Percentiles rank a stretch among this genome's conserved stretches.
phyloP scores from a whole-genome alignment of 108 stramenopile species.

The Pseudonitzschia multiseries region DNA sequence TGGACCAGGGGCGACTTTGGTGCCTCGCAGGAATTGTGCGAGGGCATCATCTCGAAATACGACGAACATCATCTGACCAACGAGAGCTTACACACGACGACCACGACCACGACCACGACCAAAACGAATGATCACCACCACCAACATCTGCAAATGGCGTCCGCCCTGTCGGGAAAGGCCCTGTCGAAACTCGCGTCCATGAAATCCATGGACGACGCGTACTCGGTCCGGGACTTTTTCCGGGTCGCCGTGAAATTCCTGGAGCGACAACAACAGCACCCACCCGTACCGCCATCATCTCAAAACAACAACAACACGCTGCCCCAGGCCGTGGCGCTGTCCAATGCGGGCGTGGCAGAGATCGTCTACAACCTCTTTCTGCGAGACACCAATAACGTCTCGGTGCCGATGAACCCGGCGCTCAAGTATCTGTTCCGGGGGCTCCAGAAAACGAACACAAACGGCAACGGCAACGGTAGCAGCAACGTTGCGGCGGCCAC shows the following conservation, averaged over 20 bases:
- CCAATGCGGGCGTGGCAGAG: constrained; percentile 41
- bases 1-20: constrained; percentile 46
- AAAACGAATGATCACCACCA: too few relatives aligned
- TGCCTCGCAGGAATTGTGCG: constrained; percentile 28
- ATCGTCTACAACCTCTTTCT: constrained; percentile 34
- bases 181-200: constrained; percentile 31
- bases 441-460: constrained; percentile 15
- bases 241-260: constrained; percentile 34
- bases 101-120: too few relatives aligned
- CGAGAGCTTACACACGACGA: constrained; percentile 29
- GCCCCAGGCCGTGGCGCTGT: constrained; percentile 23
- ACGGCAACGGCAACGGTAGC: not conserved
- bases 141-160: constrained; percentile 40
- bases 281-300: constrained; percentile 15
- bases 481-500: constrained; percentile 7
- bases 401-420: constrained; percentile 44
- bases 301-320: constrained; percentile 14
- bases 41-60: constrained; percentile 27
- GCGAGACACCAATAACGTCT: constrained; percentile 40
- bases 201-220: constrained; percentile 42
- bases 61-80: constrained; percentile 28
- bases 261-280: too few relatives aligned
- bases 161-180: constrained; percentile 50
- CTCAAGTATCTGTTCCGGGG: constrained; percentile 37
- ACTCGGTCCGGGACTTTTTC: constrained; percentile 45